Percentiles rank a stretch among this genome's conserved stretches.
Conservation (phyloP, 2,329 filamentous ascomycete genomes). For the Orbilia quercus region DNA sequence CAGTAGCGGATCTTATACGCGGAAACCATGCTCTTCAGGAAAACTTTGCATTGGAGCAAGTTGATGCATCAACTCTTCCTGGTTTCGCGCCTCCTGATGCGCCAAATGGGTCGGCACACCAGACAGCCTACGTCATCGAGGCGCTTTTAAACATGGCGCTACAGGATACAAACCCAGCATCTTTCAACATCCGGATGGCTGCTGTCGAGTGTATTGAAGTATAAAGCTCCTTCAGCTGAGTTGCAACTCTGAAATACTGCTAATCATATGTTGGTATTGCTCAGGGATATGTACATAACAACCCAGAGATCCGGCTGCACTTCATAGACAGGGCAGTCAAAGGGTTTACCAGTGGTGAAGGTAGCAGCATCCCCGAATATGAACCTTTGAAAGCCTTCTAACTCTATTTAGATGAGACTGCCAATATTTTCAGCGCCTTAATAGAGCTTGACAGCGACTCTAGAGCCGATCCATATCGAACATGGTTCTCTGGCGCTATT, state of each 20-base stretch:
- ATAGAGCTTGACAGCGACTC: slow-evolving; percentile 72
- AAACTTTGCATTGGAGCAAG: slow-evolving; percentile 85
- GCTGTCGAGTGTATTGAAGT: slow-evolving; percentile 92
- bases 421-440: slow-evolving; percentile 87
- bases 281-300: slow-evolving; percentile 77
- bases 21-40: slow-evolving; percentile 85
- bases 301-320: slow-evolving; percentile 82
- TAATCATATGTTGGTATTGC: background rate
- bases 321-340: slow-evolving; percentile 90
- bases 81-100: slow-evolving; percentile 66
- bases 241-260: background rate
- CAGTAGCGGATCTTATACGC: slow-evolving; percentile 88
- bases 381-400: background rate
- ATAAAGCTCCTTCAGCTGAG: background rate
- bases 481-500: slow-evolving; percentile 89
- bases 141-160: slow-evolving; percentile 86
- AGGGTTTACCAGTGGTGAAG: slow-evolving; percentile 70
- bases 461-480: slow-evolving; percentile 78
- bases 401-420: slow-evolving; percentile 77
- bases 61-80: slow-evolving; percentile 66
- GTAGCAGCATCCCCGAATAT: slow-evolving; percentile 11
- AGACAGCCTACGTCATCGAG: slow-evolving; percentile 87
- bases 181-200: slow-evolving; percentile 81
- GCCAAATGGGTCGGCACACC: slow-evolving; percentile 63
- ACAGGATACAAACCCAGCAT: slow-evolving; percentile 37